These are phyloP conservation scores for Saitozyma podzolica DNA, from an alignment of 768 basidiomycete genomes.

Conservation along the genomic window DNA sequence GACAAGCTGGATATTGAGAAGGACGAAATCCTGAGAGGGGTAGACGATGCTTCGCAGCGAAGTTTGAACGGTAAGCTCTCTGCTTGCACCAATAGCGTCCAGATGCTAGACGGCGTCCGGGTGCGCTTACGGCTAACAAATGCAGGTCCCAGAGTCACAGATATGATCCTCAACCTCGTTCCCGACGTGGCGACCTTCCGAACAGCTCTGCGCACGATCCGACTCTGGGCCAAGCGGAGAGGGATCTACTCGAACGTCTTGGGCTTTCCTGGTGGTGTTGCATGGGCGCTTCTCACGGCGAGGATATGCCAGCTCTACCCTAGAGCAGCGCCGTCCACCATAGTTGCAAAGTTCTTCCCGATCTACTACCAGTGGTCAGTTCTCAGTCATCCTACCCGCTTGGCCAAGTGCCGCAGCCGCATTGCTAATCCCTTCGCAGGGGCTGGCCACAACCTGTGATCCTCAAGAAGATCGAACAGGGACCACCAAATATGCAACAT, in stretches of 20 bases:
- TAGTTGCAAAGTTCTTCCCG: conserved; percentile 96
- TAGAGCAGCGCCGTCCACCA: conserved; percentile 86
- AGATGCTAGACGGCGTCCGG: neutral
- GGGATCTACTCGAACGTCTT: conserved; percentile 98
- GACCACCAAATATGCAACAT: conserved; percentile 77
- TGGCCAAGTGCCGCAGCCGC: neutral
- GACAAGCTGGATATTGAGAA: conserved; percentile 87
- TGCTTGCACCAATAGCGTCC: conserved; percentile 27
- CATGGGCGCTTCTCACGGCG: conserved; percentile 98
- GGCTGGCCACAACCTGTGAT: conserved; percentile 98
- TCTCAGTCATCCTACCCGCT: conserved; percentile 1
- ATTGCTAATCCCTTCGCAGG: conserved; percentile 57
- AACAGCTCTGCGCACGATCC: conserved; percentile 90
- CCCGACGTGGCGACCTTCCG: conserved; percentile 93
- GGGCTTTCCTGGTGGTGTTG: conserved; percentile 95
- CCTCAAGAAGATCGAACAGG: conserved; percentile 93
- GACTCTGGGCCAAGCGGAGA: conserved; percentile 92
- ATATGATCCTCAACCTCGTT: conserved; percentile 90
- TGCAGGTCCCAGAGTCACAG: conserved; percentile 88
- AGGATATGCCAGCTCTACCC: conserved; percentile 99
- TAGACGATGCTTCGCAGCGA: conserved; percentile 91
- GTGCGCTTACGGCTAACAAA: neutral
- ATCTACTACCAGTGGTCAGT: conserved; percentile 95
- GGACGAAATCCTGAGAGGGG: conserved; percentile 83
- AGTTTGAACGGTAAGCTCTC: conserved; percentile 76